Evolutionary conservation across 2,329 filamentous ascomycete genomes (phyloP), one percentile per base, ranked within the genome.

Genomic region (Paracamarosporium sp.): DNA sequence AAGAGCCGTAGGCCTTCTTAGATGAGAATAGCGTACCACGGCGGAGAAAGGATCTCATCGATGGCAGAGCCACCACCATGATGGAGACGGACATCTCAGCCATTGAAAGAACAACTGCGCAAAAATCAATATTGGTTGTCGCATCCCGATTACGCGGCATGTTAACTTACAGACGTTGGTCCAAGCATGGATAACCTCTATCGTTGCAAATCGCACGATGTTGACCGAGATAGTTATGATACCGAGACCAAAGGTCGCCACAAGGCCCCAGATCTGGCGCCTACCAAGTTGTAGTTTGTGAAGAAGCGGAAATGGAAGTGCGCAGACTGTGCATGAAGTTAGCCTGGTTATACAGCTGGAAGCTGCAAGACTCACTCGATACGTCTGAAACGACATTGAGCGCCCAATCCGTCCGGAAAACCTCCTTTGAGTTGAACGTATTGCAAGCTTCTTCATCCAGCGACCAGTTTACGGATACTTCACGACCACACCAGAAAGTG

Each of bases 21-120:
- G 59, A 64, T 5, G 65, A 64, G 20, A 67, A 67, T 12, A 67
- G 53, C 35, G 58, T 48, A 31, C 63, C 65, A 8, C 64, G 57
- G 48, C 65, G 62, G 2, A 70, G 47, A 30, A 65, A 68, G 12
- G 62, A 57, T 56, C 67, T 51, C 60, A 70, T 65, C 2, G 68
- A 65, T 9, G 68, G 68, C 1, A 69, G 53, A 1, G 65, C 66
- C 6, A 66, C 65, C 8, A 70, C 67, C 57, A 70, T 70, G 20
- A 70, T 68, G 5, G 67, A 66, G 27, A 65, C 67, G 12, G 65
- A 55, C 56, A 67, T 63, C 53, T 70, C 68, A n/a, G 68, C 61
- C 67, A 69, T 68, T 11, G 62, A 65, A 12, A 68, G 65, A 0
- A 70, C 65, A 20, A 61, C 67, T 70, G 38, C 7, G 28, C 5